A percentile compares a stretch with the other conserved stretches of the same genome.
Evolutionary conservation across 495 filamentous ascomycete genomes (phyloP).

Genomic region (Penicillium alfredii): DNA sequence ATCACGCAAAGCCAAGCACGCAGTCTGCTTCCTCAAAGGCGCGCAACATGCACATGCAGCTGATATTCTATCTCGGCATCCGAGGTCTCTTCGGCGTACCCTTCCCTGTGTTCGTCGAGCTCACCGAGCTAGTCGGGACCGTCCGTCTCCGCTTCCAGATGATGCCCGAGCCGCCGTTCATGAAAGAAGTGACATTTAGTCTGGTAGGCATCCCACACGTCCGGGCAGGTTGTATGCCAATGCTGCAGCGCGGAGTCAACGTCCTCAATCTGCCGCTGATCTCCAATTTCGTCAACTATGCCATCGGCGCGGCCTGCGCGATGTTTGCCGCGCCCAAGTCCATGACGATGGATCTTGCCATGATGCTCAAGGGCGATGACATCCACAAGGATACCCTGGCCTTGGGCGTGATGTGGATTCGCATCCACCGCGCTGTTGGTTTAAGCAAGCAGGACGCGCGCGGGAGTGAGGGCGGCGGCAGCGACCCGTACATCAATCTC

Average conservation of each 20-base stretch:
- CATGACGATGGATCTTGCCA: constrained; percentile 84
- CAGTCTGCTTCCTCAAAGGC: constrained; percentile 69
- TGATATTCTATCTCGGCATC: constrained; percentile 88
- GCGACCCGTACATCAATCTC: constrained; percentile 81
- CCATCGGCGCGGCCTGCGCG: constrained; percentile 77
- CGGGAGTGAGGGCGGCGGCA: constrained; percentile 80
- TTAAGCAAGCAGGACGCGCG: constrained; percentile 87
- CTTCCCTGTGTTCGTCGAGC: constrained; percentile 80
- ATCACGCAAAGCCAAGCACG: constrained; percentile 75
- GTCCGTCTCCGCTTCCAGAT: constrained; percentile 75
- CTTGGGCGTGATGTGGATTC: constrained; percentile 82
- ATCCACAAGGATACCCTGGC: constrained; percentile 84
- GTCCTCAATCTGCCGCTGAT: constrained; percentile 88
- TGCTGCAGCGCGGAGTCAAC: constrained; percentile 83
- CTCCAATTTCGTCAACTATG: constrained; percentile 94
- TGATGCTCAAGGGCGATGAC: constrained; percentile 83
- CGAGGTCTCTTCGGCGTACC: constrained; percentile 72
- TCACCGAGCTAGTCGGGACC: constrained; percentile 80
- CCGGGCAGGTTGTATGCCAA: constrained; percentile 82
- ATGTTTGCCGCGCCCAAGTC: constrained; percentile 97
- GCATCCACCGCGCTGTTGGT: constrained; percentile 79
- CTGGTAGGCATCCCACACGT: constrained; percentile 90
- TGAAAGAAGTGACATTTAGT: constrained; percentile 88
- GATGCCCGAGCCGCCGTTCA: constrained; percentile 82
- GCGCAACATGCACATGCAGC: constrained; percentile 93